These are phyloP conservation scores for Mycena vulgaris DNA, from an alignment of 768 basidiomycete species.

Conservation along the genomic window DNA sequence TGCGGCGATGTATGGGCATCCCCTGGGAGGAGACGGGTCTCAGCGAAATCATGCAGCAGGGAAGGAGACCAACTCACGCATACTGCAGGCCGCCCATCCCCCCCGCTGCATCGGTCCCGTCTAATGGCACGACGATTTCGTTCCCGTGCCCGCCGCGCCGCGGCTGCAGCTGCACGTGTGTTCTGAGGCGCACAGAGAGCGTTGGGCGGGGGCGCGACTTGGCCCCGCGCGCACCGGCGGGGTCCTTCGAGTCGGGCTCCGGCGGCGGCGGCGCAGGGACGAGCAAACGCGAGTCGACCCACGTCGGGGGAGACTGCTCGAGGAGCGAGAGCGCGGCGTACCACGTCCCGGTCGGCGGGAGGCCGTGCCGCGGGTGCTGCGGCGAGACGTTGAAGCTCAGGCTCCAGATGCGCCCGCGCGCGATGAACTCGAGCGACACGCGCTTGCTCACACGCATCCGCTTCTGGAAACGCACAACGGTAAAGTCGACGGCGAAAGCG, in stretches of 20 bases:
- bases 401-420: constrained; percentile 72
- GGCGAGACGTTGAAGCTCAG: constrained; percentile 56
- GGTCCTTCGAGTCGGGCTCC: constrained; percentile 3
- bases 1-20: constrained; percentile 47
- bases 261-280: constrained; percentile 53
- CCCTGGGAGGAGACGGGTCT: constrained; percentile 32
- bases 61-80: constrained; percentile 55
- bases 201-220: constrained; percentile 37
- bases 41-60: not conserved
- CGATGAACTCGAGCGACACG: constrained; percentile 80
- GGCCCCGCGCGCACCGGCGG: constrained; percentile 9
- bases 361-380: constrained; percentile 10
- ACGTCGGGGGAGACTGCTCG: constrained; percentile 61
- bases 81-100: constrained; percentile 52
- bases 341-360: constrained; percentile 41
- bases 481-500: constrained; percentile 66
- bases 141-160: constrained; percentile 27
- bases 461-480: constrained; percentile 76
- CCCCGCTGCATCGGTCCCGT: constrained; percentile 35
- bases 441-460: constrained; percentile 74
- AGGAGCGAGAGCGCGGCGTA: constrained; percentile 55
- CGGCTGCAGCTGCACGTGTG: constrained; percentile 20
- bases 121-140: constrained; percentile 49
- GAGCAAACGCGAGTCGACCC: constrained; percentile 58
- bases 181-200: constrained; percentile 47